A percentile compares a stretch with the other conserved stretches of the same genome.
These are phyloP conservation scores for Mallotus japonicus DNA, from an alignment of 441 rosid species.

Conservation along the genomic window DNA sequence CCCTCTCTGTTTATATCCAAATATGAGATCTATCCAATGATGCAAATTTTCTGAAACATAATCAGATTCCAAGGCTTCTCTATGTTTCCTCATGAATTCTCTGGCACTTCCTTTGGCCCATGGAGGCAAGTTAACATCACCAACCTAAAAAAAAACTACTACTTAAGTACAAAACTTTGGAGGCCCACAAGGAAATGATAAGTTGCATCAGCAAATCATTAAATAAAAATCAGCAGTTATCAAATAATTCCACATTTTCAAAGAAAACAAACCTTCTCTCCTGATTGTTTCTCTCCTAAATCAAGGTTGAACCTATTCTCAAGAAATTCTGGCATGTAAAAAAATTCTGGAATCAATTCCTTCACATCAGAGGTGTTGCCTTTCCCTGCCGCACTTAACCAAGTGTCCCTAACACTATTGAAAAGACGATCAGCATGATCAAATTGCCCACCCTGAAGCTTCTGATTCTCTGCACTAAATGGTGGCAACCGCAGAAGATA, in stretches of 20 bases:
- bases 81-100: constrained; percentile 89
- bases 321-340: constrained; percentile 97
- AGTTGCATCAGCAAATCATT: constrained; percentile 8
- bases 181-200: background rate
- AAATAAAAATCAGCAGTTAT: constrained; percentile 12
- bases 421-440: constrained; percentile 99
- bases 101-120: constrained; percentile 99
- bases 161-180: background rate
- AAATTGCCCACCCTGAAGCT: constrained; percentile 99
- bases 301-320: constrained; percentile 86
- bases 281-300: constrained; percentile 98
- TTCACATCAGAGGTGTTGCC: constrained; percentile 99
- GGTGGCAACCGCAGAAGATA: constrained; percentile 99
- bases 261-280: constrained; percentile 82
- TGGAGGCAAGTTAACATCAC: constrained; percentile 88
- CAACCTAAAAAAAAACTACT: constrained; percentile 55
- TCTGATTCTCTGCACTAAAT: constrained; percentile 95
- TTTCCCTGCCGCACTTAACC: constrained; percentile 99
- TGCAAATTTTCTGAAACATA: constrained; percentile 97
- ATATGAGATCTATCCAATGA: constrained; percentile 99
- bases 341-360: constrained; percentile 99
- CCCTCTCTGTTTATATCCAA: constrained; percentile 98
- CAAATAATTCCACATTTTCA: constrained; percentile 7
- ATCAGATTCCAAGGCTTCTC: constrained; percentile 98
- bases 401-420: constrained; percentile 89